phyloP scores from a whole-genome alignment of 108 stramenopile species.

The Cylindrotheca closterium region DNA sequence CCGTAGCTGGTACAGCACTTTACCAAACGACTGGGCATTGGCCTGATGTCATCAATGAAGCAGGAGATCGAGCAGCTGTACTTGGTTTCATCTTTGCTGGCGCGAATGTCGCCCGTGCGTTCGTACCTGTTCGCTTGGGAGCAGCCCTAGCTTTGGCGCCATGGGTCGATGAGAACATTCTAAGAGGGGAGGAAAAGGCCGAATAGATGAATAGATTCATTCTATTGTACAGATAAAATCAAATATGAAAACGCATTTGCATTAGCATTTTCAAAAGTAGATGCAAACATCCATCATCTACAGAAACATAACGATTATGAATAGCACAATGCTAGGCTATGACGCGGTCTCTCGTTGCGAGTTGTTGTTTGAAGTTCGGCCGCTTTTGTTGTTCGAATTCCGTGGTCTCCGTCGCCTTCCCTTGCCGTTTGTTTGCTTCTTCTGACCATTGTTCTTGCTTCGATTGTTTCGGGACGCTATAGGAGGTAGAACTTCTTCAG shows the following conservation, averaged over 20 bases:
- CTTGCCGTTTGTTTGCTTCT: background rate
- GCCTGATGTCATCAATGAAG: constrained; percentile 86
- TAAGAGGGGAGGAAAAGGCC: constrained; percentile 31
- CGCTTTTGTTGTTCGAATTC: no score
- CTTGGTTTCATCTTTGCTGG: constrained; percentile 82
- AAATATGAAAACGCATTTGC: no score
- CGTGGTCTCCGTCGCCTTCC: constrained; percentile 2
- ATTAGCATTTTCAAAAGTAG: no score
- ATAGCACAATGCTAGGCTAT: no score
- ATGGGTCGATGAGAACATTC: constrained; percentile 87
- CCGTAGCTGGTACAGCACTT: constrained; percentile 73
- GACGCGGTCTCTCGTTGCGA: no score
- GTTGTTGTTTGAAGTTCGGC: no score
- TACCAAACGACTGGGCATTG: constrained; percentile 85
- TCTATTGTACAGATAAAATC: background rate
- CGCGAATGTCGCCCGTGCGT: constrained; percentile 80
- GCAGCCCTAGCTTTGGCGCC: constrained; percentile 90
- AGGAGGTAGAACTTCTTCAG: constrained; percentile 68
- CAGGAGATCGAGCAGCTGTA: constrained; percentile 75
- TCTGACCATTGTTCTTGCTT: background rate
- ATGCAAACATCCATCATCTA: no score
- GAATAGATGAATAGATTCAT: constrained; percentile 5
- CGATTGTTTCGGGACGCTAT: constrained; percentile 24
- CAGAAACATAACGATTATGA: no score
- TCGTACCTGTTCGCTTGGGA: constrained; percentile 86